phyloP scores from a whole-genome alignment of 2,329 filamentous ascomycete species.

The Calcarisporium arbuscula region DNA sequence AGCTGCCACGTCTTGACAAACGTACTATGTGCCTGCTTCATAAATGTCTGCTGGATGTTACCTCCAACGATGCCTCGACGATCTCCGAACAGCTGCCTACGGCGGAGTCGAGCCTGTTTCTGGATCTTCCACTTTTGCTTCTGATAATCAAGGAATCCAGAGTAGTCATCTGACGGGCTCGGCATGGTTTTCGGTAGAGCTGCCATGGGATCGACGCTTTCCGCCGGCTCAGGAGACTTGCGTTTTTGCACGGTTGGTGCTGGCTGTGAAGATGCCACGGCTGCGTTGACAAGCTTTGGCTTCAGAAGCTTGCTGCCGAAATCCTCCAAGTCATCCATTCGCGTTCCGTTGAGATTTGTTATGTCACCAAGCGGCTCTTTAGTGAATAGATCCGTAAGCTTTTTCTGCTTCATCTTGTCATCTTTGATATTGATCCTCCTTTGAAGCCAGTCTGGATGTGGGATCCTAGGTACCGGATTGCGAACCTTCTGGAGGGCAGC shows the following conservation, averaged over 20 bases:
- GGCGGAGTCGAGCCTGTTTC: slow-evolving; percentile 76
- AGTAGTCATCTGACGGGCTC: slow-evolving; percentile 76
- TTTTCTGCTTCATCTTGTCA: slow-evolving; percentile 96
- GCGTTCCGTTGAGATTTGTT: slow-evolving; percentile 53
- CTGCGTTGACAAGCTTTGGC: slow-evolving; percentile 50
- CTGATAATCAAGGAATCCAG: slow-evolving; percentile 84
- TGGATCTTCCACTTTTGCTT: slow-evolving; percentile 99
- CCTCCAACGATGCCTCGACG: slow-evolving; percentile 46
- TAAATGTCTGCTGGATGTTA: slow-evolving; percentile 66
- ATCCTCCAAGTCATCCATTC: slow-evolving; percentile 70
- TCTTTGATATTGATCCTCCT: slow-evolving; percentile 91
- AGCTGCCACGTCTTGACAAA: slow-evolving; percentile 96
- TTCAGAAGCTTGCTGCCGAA: slow-evolving; percentile 65
- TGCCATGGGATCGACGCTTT: slow-evolving; percentile 71
- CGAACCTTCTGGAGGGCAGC: slow-evolving; percentile 90
- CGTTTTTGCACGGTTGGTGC: slow-evolving; percentile 53
- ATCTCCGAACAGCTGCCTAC: slow-evolving; percentile 90
- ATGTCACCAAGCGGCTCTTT: slow-evolving; percentile 68
- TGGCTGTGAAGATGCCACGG: slow-evolving; percentile 50
- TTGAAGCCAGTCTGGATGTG: slow-evolving; percentile 95
- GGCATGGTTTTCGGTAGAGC: slow-evolving; percentile 80
- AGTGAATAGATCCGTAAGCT: slow-evolving; percentile 87
- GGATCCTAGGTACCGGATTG: slow-evolving; percentile 89
- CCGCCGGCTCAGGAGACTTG: slow-evolving; percentile 64
- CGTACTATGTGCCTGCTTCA: slow-evolving; percentile 83